These are phyloP conservation scores for Nakaseomyces kungkrabaensis DNA, from an alignment of 1,139 yeast species.

Conservation along the genomic window DNA sequence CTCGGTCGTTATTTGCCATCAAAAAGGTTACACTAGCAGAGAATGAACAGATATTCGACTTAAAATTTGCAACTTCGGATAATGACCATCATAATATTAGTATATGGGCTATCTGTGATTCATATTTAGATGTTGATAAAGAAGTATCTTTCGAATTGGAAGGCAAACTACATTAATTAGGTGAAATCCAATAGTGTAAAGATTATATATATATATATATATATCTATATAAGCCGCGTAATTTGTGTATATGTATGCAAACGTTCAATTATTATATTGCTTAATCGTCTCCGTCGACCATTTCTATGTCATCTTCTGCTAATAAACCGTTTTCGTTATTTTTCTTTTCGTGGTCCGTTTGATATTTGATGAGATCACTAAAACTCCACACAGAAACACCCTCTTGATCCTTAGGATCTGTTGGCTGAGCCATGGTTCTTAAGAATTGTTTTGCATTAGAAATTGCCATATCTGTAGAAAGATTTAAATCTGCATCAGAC, in stretches of 20 bases:
- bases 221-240: too few species aligned
- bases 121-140: constrained; percentile 84
- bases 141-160: constrained; percentile 49
- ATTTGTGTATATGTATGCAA: background rate
- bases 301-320: constrained; percentile 15
- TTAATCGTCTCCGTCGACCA: constrained; percentile 4
- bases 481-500: constrained; percentile 79
- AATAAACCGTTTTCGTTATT: constrained; percentile 6
- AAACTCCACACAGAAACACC: constrained; percentile 91
- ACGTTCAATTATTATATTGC: background rate
- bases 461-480: constrained; percentile 95
- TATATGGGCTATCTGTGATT: constrained; percentile 85
- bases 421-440: constrained; percentile 89
- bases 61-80: constrained; percentile 51
- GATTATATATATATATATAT: too few species aligned
- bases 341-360: constrained; percentile 38
- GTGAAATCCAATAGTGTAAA: background rate
- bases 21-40: constrained; percentile 51
- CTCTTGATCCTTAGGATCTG: constrained; percentile 82
- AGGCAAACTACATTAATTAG: constrained; percentile 26
- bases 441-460: constrained; percentile 89
- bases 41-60: constrained; percentile 42
- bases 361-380: constrained; percentile 56
- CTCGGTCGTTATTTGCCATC: constrained; percentile 61
- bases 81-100: constrained; percentile 53